Evolutionary conservation across 2,329 filamentous ascomycete genomes (phyloP).

Genomic region (Zasmidium cellare): DNA sequence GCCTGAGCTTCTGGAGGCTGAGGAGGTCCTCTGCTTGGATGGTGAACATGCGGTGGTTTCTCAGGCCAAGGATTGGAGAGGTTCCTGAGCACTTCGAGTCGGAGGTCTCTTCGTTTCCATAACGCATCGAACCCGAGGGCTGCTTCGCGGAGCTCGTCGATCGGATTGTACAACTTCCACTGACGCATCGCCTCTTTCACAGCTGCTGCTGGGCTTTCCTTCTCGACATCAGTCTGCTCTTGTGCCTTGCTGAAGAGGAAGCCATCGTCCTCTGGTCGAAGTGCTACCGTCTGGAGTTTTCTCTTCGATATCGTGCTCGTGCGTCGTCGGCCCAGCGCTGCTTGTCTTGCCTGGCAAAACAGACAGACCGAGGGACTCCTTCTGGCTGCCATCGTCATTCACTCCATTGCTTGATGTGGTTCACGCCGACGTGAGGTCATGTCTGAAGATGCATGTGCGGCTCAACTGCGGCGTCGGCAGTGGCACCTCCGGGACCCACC

Average conservation of each 20-base stretch:
- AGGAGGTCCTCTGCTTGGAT: background rate
- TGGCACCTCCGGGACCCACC: slow-evolving; percentile 2
- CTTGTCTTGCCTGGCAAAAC: slow-evolving; percentile 24
- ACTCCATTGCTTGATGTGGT: background rate
- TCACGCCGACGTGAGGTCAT: background rate
- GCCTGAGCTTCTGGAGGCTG: slow-evolving; percentile 18
- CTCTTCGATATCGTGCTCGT: slow-evolving; percentile 15
- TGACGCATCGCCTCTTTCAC: slow-evolving; percentile 7
- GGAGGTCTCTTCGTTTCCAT: slow-evolving; percentile 21
- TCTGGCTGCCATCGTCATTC: slow-evolving; percentile 21
- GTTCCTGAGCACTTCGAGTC: slow-evolving; percentile 21
- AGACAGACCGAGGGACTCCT: slow-evolving; percentile 23
- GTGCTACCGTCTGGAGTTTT: slow-evolving; percentile 14
- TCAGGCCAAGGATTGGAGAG: slow-evolving; percentile 31
- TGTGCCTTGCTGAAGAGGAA: slow-evolving; percentile 8
- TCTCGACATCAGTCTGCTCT: background rate
- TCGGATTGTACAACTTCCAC: slow-evolving; percentile 5
- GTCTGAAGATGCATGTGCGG: background rate
- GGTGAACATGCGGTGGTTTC: slow-evolving; percentile 7
- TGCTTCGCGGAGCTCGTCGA: slow-evolving; percentile 14
- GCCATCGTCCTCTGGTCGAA: slow-evolving; percentile 18
- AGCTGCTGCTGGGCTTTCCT: background rate
- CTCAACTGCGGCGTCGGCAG: slow-evolving; percentile 3
- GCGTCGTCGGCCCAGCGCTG: slow-evolving; percentile 17
- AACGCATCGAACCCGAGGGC: slow-evolving; percentile 25